Conservation (phyloP, 345 rosid species). For the Ailanthus altissimus region DNA sequence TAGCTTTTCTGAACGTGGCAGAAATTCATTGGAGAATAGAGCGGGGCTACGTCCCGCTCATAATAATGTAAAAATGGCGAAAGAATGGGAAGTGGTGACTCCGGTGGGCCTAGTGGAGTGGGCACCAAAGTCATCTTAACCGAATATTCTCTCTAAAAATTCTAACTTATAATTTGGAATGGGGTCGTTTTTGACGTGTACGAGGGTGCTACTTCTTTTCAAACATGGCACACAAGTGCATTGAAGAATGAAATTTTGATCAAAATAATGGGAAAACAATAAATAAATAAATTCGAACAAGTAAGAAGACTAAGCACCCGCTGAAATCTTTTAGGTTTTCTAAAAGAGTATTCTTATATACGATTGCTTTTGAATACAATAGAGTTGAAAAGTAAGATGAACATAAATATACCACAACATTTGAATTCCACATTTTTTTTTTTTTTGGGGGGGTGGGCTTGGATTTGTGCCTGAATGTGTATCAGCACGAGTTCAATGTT, state of each 20-base stretch:
- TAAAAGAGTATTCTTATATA: too few relatives aligned
- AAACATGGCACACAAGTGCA: background rate
- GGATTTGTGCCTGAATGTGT: background rate
- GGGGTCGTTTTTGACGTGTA: background rate
- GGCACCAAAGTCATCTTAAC: background rate
- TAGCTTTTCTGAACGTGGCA: background rate
- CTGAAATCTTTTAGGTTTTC: background rate
- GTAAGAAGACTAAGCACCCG: background rate
- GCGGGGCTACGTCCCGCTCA: background rate
- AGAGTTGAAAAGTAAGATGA: background rate
- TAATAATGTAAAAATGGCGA: background rate
- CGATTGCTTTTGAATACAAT: background rate
- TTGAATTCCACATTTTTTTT: background rate
- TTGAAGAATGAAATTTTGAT: background rate
- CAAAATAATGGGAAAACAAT: background rate
- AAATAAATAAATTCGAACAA: background rate
- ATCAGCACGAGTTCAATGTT: background rate
- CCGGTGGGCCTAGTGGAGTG: background rate
- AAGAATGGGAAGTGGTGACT: background rate
- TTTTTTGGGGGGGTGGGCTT: background rate
- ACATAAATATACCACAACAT: background rate
- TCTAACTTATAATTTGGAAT: background rate
- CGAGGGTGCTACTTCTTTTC: background rate
- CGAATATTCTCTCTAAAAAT: conserved; percentile 4
- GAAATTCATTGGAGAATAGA: background rate